Conservation (phyloP, 2,329 filamentous ascomycete species). For the Penicillium sp. region DNA sequence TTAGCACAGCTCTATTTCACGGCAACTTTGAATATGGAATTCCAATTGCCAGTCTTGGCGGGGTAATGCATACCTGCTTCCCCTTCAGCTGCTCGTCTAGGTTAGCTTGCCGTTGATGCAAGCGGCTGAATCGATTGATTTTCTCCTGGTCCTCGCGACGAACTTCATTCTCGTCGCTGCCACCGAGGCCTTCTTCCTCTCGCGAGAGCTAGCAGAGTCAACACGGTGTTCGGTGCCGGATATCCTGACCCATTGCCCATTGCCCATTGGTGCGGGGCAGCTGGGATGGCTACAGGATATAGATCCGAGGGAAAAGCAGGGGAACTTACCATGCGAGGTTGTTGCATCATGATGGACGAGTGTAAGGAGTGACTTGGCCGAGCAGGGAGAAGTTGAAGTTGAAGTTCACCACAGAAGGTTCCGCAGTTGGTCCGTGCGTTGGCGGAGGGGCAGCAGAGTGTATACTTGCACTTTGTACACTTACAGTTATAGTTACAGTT, state of each 20-base stretch:
- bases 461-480: no score
- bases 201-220: slow-evolving; percentile 72
- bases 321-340: slow-evolving; percentile 65
- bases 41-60: slow-evolving; percentile 1
- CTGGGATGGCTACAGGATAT: no score
- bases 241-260: no score
- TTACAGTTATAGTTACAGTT: no score
- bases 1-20: slow-evolving; percentile 3
- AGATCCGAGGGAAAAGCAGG: no score
- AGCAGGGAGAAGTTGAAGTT: slow-evolving; percentile 1
- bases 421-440: slow-evolving; percentile 32
- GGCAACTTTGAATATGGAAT: background rate
- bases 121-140: slow-evolving; percentile 95
- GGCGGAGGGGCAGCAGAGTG: slow-evolving; percentile 2
- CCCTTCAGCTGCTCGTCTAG: slow-evolving; percentile 79
- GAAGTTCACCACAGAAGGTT: no score
- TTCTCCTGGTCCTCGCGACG: slow-evolving; percentile 97
- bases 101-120: slow-evolving; percentile 82
- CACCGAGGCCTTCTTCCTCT: slow-evolving; percentile 79
- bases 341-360: slow-evolving; percentile 56
- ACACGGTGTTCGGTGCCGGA: background rate
- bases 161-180: slow-evolving; percentile 85
- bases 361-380: background rate
- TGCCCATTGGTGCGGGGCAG: no score
- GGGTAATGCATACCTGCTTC: slow-evolving; percentile 63